Evolutionary conservation across 2,329 filamentous ascomycete genomes (phyloP), one percentile per base, ranked within the genome.

Genomic region (Stachybotrys elegans): DNA sequence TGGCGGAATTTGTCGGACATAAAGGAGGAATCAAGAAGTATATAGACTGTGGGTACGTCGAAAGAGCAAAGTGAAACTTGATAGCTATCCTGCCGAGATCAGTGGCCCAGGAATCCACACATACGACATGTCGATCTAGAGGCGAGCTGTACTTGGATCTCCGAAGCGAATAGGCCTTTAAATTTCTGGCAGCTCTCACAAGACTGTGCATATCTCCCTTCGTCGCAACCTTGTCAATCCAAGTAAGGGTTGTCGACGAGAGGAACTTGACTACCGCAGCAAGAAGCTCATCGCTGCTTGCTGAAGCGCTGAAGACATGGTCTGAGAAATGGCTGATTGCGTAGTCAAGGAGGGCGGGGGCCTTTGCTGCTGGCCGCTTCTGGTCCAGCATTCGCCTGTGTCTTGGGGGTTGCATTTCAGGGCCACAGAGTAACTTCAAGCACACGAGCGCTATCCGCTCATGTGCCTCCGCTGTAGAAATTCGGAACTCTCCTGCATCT

Each of bases 21-120:
- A 67, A 54, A 3, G 63, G 59, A 2, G 58, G 63, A n/a, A 67
- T 57, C 2, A 65, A 51, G 29, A 50, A 56, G 45, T 61, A 59
- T n/a, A 67, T 65, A 3, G 63, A 56, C 2, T 50, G 44, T n/a
- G 64, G 62, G 4, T 49, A 55, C 8, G 40, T 31, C 6, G 50
- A 16, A 2, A 68, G 46, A 6, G 52, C 51, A 14, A 47, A 45
- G 8, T 53, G 57, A 51, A 68, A 68, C 29, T 62, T 59, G 3
- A 56, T 58, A 0, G 53, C 55, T 4, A 67, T 41, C 2, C 57
- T 53, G 13, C 55, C 55, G 2, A 67, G 49, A 48, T 66, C 62
- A 6, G 48, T 55, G 2, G 56, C 43, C 63, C 65, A 68, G 7
- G 37, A 43, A 23, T 54, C 50, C 1, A 67, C 41, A 11, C 46